Base-by-base conservation (phyloP, 2,329 filamentous ascomycete species). In the Bipolaris bicolor region DNA sequence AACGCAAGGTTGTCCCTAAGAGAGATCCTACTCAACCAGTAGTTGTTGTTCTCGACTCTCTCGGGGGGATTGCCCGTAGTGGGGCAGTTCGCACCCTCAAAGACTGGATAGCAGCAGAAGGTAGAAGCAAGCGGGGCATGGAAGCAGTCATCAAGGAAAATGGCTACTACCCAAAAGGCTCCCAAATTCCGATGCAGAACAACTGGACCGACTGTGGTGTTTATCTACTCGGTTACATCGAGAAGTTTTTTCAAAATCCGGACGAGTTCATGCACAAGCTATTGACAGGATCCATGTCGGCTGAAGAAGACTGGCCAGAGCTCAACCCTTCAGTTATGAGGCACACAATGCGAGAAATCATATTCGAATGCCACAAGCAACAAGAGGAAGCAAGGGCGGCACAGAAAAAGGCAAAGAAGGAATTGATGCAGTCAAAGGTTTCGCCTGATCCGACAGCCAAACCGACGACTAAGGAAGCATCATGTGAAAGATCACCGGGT, bases 161-260 rank as follows among this genome's bases (percentile, higher is more conserved):
- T 60, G 86, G 85, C 3, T 87, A 90, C 80, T 92, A 87, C 37
- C 91, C 90, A 4, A 89, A 70, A 36, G 50, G 85, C 58, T 34
- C 60, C 13, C 82, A 84, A 7, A 88, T 97, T 13, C 94, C 95
- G 0, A 79, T 84, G 59, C 95, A 99, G 74, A 78, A 86, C 47
- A 98, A 99, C 70, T 90, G 84, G 65, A 93, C 86, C 60, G 95
- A 99, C 72, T 99, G 95, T 69, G 95, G 95, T 7, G 80, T 97
- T 0, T 99, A 90, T 66, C 80, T 98, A 3, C 80, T 97, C 3
- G 90, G 88, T 2, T 99, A 98, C 69, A 82, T 96, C 51, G 85
- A 92, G 63, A 87, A 90, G 62, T 97, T 99, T 62, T 83, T 96
- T 15, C 82, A 86, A 50, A 79, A 91, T 57, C 94, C 94, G 0